phyloP scores from a whole-genome alignment of 768 basidiomycete species.

The Chiua virens region DNA sequence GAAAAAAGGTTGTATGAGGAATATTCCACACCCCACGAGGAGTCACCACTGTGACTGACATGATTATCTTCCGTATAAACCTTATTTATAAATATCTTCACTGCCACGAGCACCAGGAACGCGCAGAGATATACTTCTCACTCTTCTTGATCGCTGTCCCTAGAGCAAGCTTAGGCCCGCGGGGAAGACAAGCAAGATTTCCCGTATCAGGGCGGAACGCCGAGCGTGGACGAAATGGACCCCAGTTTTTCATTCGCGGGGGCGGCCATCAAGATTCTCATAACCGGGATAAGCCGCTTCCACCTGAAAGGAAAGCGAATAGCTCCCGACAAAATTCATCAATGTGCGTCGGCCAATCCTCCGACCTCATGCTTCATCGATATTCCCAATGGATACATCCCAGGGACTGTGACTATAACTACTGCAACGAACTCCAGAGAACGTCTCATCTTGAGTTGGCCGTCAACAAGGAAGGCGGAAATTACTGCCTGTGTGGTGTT shows the following conservation, averaged over 20 bases:
- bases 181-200: constrained; percentile 1
- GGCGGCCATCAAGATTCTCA: constrained; percentile 4
- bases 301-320: not conserved
- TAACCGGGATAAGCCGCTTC: not conserved
- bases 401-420: too few relatives aligned
- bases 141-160: constrained; percentile 55
- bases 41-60: not conserved
- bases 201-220: not conserved
- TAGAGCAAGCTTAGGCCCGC: not conserved
- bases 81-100: not conserved
- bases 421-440: too few relatives aligned
- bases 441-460: too few relatives aligned
- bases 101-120: constrained; percentile 60
- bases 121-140: constrained; percentile 80
- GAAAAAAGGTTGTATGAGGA: not conserved
- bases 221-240: not conserved
- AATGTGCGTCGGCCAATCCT: too few relatives aligned
- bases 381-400: too few relatives aligned
- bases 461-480: too few relatives aligned
- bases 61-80: not conserved
- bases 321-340: too few relatives aligned
- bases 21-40: not conserved
- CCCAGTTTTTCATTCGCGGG: constrained; percentile 1
- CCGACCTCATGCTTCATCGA: too few relatives aligned
- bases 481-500: too few relatives aligned